Evolutionary conservation across 371 early-diverging fungal species (phyloP), one percentile per base, ranked within the genome.

Genomic region (Mucor irregularis): DNA sequence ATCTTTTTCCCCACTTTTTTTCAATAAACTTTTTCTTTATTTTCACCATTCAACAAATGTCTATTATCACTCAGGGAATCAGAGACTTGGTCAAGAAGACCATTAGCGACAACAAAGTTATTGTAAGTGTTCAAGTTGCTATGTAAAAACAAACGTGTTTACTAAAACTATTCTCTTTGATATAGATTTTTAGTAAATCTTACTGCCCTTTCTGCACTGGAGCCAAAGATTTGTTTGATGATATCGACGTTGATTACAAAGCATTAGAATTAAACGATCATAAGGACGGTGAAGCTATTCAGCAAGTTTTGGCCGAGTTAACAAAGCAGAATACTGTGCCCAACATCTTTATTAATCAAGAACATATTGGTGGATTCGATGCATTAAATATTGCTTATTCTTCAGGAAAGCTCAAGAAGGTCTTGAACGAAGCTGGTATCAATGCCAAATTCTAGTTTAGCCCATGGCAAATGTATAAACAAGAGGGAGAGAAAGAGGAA

Each of bases 321-420:
- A 93, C 92, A 9, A 81, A 85, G 0, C 94, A 95, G 78, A 76
- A 86, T 22, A 93, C 94, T 5, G 96, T 96, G 26, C 97, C 97
- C 51, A 95, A 94, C 71, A 88, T 95, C 51, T 96, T 93, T 71
- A 85, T 93, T 59, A 77, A 83, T 21, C 76, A 80, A 35, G 66
- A 85, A 35, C 94, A 94, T 58, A 67, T 95, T 60, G 97, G 96
- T 39, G 96, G 96, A n/a, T 88, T 82, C 57, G 88, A 88, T 39
- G 84, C 85, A 24, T 71, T 93, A 8, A 64, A 83, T n/a, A 68
- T 58, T 11, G 78, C 82, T 21, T 68, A 87, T 31, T 53, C 56
- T 5, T 70, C 53, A 17, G 89, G 88, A 16, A 77, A 82, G 63
- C 74, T 93, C 43, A 57, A 79, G 49, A 50, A 64, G 17, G 39